Conservation (phyloP, 176 grass and related monocot species). For the Oryza australiensis region DNA sequence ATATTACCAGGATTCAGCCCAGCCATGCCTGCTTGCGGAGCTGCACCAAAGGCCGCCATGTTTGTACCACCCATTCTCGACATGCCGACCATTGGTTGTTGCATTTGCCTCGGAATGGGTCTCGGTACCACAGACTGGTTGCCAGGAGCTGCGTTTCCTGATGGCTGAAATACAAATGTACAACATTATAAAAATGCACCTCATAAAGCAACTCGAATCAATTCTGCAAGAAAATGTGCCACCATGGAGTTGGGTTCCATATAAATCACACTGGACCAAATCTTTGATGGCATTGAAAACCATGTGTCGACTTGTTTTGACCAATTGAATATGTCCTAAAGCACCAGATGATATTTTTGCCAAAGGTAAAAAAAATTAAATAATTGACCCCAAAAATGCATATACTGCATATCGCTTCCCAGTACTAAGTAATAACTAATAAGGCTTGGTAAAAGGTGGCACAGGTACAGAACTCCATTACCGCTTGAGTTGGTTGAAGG, state of each 20-base stretch:
- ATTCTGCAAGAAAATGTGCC: slow-evolving; percentile 13
- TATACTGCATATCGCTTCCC: background rate
- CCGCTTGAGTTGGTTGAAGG: slow-evolving; percentile 88
- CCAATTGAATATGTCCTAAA: background rate
- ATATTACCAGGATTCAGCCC: slow-evolving; percentile 76
- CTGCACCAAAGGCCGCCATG: slow-evolving; percentile 66
- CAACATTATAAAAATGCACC: background rate
- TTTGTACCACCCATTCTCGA: slow-evolving; percentile 62
- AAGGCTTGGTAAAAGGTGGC: slow-evolving; percentile 7
- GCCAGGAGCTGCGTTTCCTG: slow-evolving; percentile 67
- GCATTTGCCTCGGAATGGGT: slow-evolving; percentile 75
- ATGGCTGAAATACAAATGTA: slow-evolving; percentile 52
- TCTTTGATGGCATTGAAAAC: background rate
- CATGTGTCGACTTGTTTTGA: background rate
- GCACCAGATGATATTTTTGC: background rate
- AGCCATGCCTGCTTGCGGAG: slow-evolving; percentile 71
- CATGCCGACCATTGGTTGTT: slow-evolving; percentile 69
- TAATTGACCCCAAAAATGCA: background rate
- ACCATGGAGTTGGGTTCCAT: background rate
- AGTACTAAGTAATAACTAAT: background rate
- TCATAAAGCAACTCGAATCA: background rate
- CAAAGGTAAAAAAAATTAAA: background rate
- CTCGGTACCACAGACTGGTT: slow-evolving; percentile 57
- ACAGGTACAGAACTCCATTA: slow-evolving; percentile 39
- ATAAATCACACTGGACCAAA: background rate